These are phyloP conservation scores for Hortaea werneckii DNA, from an alignment of 2,329 filamentous ascomycete genomes.

Conservation along the genomic window DNA sequence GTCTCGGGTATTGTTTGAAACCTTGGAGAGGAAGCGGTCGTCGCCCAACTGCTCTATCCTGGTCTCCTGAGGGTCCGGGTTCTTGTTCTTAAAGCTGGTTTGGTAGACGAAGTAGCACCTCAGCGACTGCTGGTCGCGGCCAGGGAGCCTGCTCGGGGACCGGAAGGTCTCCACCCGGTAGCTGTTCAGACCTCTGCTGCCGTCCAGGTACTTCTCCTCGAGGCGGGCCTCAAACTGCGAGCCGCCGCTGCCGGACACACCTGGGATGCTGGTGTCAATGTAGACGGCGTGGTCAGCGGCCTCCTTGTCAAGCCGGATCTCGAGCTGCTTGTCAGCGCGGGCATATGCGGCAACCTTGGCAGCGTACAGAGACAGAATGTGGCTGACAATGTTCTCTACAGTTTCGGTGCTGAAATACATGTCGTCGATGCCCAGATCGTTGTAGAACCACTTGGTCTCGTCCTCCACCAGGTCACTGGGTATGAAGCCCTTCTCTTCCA, in stretches of 20 bases:
- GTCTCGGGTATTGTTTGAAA: slow-evolving; percentile 87
- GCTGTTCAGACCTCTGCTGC: slow-evolving; percentile 55
- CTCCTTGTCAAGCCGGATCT: slow-evolving; percentile 94
- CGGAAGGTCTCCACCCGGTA: slow-evolving; percentile 98
- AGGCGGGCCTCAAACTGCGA: slow-evolving; percentile 91
- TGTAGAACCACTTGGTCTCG: slow-evolving; percentile 95
- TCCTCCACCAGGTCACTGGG: slow-evolving; percentile 71
- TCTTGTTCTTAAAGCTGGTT: slow-evolving; percentile 74
- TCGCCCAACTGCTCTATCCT: slow-evolving; percentile 87
- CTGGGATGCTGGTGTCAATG: slow-evolving; percentile 92
- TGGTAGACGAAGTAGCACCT: slow-evolving; percentile 99
- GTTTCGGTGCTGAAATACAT: slow-evolving; percentile 93
- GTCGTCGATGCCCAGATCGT: slow-evolving; percentile 93
- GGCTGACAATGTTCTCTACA: slow-evolving; percentile 76
- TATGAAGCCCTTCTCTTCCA: slow-evolving; percentile 75
- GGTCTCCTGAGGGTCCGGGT: slow-evolving; percentile 67
- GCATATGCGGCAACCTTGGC: slow-evolving; percentile 92
- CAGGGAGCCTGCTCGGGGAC: slow-evolving; percentile 70
- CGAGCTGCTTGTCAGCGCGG: slow-evolving; percentile 83
- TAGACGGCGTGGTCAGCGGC: slow-evolving; percentile 91
- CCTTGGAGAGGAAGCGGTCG: slow-evolving; percentile 88
- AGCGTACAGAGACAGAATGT: slow-evolving; percentile 92
- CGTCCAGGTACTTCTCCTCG: slow-evolving; percentile 89
- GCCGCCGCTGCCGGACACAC: slow-evolving; percentile 62
- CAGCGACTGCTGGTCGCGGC: slow-evolving; percentile 65